These are phyloP conservation scores for Apiosordaria backusii DNA, from an alignment of 495 filamentous ascomycete species.

Conservation along the genomic window DNA sequence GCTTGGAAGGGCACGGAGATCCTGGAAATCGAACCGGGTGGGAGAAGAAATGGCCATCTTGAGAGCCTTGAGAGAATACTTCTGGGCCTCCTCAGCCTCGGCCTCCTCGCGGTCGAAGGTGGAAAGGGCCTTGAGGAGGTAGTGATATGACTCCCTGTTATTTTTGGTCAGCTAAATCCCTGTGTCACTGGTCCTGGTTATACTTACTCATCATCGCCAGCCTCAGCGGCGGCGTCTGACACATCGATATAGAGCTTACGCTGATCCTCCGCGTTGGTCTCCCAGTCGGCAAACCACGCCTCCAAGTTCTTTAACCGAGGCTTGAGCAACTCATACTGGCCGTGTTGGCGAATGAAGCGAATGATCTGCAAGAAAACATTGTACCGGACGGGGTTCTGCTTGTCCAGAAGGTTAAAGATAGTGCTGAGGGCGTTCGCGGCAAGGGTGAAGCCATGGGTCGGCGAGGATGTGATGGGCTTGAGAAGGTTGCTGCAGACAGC, in stretches of 20 bases:
- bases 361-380: conserved; percentile 84
- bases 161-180: conserved; percentile 9
- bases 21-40: conserved; percentile 87
- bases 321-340: conserved; percentile 74
- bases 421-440: conserved; percentile 85
- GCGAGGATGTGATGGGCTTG: conserved; percentile 79
- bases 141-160: conserved; percentile 66
- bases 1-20: conserved; percentile 78
- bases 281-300: conserved; percentile 79
- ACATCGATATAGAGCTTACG: conserved; percentile 77
- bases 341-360: conserved; percentile 66
- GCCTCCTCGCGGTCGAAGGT: conserved; percentile 67
- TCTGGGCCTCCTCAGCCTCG: conserved; percentile 66
- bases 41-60: conserved; percentile 74
- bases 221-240: conserved; percentile 71
- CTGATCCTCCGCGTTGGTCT: conserved; percentile 71
- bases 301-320: conserved; percentile 75
- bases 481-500: conserved; percentile 82
- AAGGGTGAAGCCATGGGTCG: conserved; percentile 76
- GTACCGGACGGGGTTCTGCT: conserved; percentile 73
- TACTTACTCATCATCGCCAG: conserved; percentile 67
- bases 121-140: conserved; percentile 76
- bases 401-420: conserved; percentile 89
- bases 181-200: not conserved
- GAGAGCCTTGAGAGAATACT: conserved; percentile 78